phyloP scores from a whole-genome alignment of 371 early-diverging fungal genomes.

The Sporodiniella umbellata region DNA sequence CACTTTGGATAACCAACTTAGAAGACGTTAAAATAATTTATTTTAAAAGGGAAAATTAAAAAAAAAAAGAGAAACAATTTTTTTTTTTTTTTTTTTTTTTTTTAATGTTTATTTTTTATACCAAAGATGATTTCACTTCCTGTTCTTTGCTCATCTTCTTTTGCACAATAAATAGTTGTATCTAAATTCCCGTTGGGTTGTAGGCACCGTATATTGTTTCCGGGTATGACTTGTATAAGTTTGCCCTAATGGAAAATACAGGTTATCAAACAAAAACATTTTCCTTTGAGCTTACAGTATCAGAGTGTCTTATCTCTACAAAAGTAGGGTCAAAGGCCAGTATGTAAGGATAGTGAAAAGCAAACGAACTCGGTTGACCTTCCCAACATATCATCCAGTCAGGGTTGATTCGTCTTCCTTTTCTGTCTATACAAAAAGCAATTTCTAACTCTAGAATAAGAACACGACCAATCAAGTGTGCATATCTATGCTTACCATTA shows the following conservation, averaged over 20 bases:
- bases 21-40: constrained; percentile 53
- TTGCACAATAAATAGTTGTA: background rate
- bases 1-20: constrained; percentile 55
- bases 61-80: background rate
- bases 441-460: constrained; percentile 59
- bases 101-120: background rate
- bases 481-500: constrained; percentile 47
- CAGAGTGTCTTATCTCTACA: constrained; percentile 86
- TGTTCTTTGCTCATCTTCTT: constrained; percentile 1
- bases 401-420: constrained; percentile 68
- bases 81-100: background rate
- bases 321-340: constrained; percentile 85
- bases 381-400: constrained; percentile 72
- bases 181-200: constrained; percentile 4
- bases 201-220: constrained; percentile 35
- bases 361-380: constrained; percentile 58
- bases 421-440: constrained; percentile 86
- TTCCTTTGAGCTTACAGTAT: constrained; percentile 53
- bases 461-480: no score
- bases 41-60: no score
- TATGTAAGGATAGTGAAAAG: constrained; percentile 77
- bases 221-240: constrained; percentile 47
- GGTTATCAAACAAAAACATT: no score
- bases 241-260: constrained; percentile 39
- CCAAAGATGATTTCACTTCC: constrained; percentile 15